Conservation (phyloP, 2,329 filamentous ascomycete species). For the Whalleya microplaca region DNA sequence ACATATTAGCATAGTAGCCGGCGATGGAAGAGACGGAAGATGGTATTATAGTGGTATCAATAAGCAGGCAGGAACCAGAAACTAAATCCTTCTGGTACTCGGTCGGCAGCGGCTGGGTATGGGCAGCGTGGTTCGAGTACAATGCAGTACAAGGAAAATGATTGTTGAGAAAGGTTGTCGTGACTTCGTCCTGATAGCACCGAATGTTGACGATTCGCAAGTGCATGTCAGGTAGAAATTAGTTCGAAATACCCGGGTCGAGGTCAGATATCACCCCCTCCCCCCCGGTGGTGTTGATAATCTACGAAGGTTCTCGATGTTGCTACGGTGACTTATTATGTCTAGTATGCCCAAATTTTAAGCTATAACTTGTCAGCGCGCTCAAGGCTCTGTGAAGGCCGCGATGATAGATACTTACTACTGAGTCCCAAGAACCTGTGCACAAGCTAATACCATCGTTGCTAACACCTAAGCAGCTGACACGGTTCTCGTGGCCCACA, state of each 20-base stretch:
- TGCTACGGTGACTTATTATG: conserved; percentile 9
- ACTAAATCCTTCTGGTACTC: conserved; percentile 27
- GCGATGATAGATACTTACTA: conserved; percentile 67
- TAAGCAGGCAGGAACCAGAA: conserved; percentile 24
- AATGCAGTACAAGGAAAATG: conserved; percentile 36
- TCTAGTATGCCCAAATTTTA: conserved; percentile 85
- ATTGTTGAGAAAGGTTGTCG: conserved; percentile 45
- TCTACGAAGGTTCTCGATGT: conserved; percentile 12
- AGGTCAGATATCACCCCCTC: conserved; percentile 8
- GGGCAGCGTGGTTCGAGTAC: conserved; percentile 33
- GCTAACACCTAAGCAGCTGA: conserved; percentile 97
- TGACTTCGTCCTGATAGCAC: conserved; percentile 53
- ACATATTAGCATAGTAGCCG: conserved; percentile 23
- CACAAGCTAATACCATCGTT: conserved; percentile 99
- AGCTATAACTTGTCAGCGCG: conserved; percentile 60
- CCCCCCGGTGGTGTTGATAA: conserved; percentile 11
- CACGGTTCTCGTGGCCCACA: conserved; percentile 96
- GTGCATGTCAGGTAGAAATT: conserved; percentile 45
- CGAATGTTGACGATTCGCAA: conserved; percentile 46
- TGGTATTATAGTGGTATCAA: conserved; percentile 35
- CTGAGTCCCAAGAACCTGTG: conserved; percentile 98
- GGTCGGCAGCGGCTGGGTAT: conserved; percentile 28
- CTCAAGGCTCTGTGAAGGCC: conserved; percentile 51
- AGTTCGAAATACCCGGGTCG: conserved; percentile 38
- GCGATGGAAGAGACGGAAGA: conserved; percentile 18